Evolutionary conservation across 2,329 filamentous ascomycete genomes (phyloP).

Genomic region (Trichoderma sp.): DNA sequence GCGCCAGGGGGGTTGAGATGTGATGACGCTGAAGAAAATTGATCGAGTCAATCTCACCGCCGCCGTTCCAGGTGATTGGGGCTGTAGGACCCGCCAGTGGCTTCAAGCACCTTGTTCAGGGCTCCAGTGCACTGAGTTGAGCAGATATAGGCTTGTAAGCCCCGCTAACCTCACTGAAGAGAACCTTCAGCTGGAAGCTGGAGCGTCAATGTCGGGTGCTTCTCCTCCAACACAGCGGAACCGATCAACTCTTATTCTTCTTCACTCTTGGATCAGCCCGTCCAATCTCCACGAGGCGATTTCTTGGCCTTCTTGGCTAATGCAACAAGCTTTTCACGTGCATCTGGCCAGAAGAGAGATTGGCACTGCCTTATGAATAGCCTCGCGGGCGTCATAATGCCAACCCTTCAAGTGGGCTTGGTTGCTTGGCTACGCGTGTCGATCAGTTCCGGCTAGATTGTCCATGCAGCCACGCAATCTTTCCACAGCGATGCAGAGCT

Average conservation of each 20-base stretch:
- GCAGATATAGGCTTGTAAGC: background rate
- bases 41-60: background rate
- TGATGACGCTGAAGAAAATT: background rate
- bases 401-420: background rate
- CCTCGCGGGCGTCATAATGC: background rate
- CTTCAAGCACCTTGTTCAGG: background rate
- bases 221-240: background rate
- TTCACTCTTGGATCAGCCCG: background rate
- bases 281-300: background rate
- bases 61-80: background rate
- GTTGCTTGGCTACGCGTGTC: background rate
- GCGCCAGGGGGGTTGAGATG: background rate
- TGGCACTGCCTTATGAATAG: background rate
- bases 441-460: background rate
- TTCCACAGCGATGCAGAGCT: background rate
- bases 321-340: slow-evolving; percentile 4
- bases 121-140: background rate
- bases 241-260: background rate
- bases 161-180: background rate
- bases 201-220: too few relatives aligned
- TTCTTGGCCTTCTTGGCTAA: slow-evolving; percentile 11
- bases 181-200: too few relatives aligned
- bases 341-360: background rate
- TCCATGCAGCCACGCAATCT: background rate
- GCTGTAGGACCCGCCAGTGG: background rate